Conservation (phyloP, 1,139 yeast genomes). For the Sugiyamaella grinbergsii region DNA sequence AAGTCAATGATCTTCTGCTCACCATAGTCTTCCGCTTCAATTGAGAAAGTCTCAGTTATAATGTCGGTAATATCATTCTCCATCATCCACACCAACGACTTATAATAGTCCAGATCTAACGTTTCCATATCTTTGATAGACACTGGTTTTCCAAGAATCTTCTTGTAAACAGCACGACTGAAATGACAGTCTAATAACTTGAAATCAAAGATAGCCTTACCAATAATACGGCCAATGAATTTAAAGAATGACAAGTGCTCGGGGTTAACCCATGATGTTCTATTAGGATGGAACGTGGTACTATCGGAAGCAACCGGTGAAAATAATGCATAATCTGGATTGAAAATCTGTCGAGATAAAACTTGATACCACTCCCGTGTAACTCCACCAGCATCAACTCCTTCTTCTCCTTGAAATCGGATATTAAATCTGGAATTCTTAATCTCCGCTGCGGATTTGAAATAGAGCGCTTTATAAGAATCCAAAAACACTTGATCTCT, state of each 20-base stretch:
- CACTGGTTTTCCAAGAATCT: slow-evolving; percentile 77
- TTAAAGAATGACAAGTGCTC: slow-evolving; percentile 91
- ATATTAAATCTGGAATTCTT: slow-evolving; percentile 74
- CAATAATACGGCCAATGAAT: slow-evolving; percentile 91
- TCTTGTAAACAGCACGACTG: slow-evolving; percentile 91
- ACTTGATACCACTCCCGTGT: slow-evolving; percentile 98
- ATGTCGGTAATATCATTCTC: slow-evolving; percentile 95
- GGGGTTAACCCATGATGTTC: slow-evolving; percentile 90
- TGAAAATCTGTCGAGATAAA: slow-evolving; percentile 90
- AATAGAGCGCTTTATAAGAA: slow-evolving; percentile 81
- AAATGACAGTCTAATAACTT: slow-evolving; percentile 93
- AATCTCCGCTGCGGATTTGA: slow-evolving; percentile 76
- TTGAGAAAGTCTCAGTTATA: slow-evolving; percentile 92
- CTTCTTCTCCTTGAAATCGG: slow-evolving; percentile 88
- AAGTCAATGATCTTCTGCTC: slow-evolving; percentile 80
- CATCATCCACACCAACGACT: slow-evolving; percentile 92
- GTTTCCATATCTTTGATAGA: slow-evolving; percentile 94
- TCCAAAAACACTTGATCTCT: slow-evolving; percentile 93
- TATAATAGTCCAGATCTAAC: slow-evolving; percentile 87
- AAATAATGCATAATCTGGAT: slow-evolving; percentile 93
- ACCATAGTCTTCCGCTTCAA: slow-evolving; percentile 93
- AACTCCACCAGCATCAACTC: slow-evolving; percentile 98
- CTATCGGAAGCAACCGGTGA: slow-evolving; percentile 90
- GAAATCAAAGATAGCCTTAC: slow-evolving; percentile 89
- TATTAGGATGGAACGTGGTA: slow-evolving; percentile 93